Base-by-base conservation (phyloP, 169 alveolate species). In the Eimeria necatrix region DNA sequence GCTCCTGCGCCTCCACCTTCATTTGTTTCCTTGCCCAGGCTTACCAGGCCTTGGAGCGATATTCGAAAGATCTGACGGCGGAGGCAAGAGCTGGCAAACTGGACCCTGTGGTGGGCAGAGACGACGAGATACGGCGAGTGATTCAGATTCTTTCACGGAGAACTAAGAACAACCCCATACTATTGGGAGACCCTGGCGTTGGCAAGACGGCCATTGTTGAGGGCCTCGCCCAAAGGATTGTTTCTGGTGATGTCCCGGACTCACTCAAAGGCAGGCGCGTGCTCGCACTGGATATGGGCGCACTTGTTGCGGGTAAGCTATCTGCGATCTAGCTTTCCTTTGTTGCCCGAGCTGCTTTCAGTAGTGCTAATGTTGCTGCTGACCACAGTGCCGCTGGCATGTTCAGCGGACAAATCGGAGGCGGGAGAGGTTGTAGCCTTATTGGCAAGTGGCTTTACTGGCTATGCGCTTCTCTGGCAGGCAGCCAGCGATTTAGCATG, bases 71-170 rank as follows among this genome's bases (percentile, higher is more conserved):
- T 85, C 94, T 97, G 78, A 97, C 98, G 4, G 97, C 98, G 2
- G 97, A 97, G 96, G 98, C 98, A 1, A 95, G 98, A 61, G 97
- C 97, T 26, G 98, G 98, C 9, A 97, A 97, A 92, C 93, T 97
- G 73, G 98, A 97, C 91, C 98, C 98, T 0, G 98, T 97, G 71
- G 97, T 97, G n/a, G 98, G 98, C 4, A 93, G 99, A n/a, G 98
- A 98, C 87, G 96, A 95, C 76, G 99, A 98, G 95, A 97, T 98
- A 10, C 95, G 99, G 41, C 96, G 99, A 83, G 97, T 98, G 12
- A 93, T 98, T 8, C 98, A 98, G 74, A 97, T 98, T 3, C 96
- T 98, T 0, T 96, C 98, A 10, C 87, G 99, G 74, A 74, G 99
- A 22, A 98, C 99, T 4, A 98, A 98, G 97, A 98, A 98, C 95